Percentiles rank a stretch among this genome's conserved stretches.
phyloP scores from a whole-genome alignment of 2,329 filamentous ascomycete species.

The Cryoendolithus antarcticus region DNA sequence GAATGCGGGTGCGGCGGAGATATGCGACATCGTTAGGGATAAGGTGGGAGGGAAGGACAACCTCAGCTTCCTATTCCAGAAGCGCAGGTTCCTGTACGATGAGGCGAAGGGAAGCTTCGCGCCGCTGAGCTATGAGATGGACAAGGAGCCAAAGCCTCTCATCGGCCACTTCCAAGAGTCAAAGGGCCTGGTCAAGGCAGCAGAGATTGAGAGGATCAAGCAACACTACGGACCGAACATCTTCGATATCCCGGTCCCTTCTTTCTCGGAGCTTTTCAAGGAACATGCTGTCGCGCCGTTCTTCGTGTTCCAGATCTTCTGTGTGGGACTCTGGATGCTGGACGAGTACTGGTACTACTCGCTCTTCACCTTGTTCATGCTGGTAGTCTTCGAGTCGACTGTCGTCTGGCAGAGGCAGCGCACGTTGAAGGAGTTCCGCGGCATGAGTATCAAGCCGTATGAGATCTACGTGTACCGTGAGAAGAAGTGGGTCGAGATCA shows the following conservation, averaged over 20 bases:
- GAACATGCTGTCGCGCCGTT: conserved; percentile 98
- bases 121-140: conserved; percentile 72
- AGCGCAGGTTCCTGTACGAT: conserved; percentile 85
- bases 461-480: conserved; percentile 82
- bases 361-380: conserved; percentile 96
- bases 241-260: conserved; percentile 95
- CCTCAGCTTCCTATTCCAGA: conserved; percentile 90
- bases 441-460: conserved; percentile 99
- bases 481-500: conserved; percentile 76
- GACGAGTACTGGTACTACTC: conserved; percentile 99
- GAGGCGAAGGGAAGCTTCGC: conserved; percentile 60
- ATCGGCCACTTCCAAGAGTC: conserved; percentile 69
- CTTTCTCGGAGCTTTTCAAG: conserved; percentile 90
- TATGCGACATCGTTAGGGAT: conserved; percentile 69
- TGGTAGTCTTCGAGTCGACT: conserved; percentile 93
- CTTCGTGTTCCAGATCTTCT: conserved; percentile 99
- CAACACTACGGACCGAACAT: conserved; percentile 93
- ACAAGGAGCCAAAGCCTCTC: conserved; percentile 68
- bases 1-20: conserved; percentile 81
- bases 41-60: conserved; percentile 63
- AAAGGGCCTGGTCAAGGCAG: conserved; percentile 58
- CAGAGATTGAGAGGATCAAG: conserved; percentile 68
- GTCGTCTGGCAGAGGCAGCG: conserved; percentile 98
- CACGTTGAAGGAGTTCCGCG: conserved; percentile 89
- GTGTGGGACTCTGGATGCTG: conserved; percentile 94